Percentiles rank a stretch among this genome's conserved stretches.
Evolutionary conservation across 2,329 filamentous ascomycete genomes (phyloP).

Genomic region (Pseudogymnoascus sp.): DNA sequence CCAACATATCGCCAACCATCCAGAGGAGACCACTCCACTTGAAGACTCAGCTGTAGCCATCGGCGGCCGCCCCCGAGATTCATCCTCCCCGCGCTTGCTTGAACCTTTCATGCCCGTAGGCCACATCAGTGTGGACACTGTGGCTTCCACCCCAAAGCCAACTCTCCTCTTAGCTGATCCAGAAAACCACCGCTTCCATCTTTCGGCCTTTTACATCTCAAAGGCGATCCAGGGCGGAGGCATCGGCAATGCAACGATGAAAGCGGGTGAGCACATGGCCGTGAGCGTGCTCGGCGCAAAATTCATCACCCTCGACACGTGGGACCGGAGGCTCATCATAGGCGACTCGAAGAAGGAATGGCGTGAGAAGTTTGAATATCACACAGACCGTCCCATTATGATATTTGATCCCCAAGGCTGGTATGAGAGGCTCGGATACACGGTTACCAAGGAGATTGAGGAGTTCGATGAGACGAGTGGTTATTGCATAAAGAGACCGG

Average conservation of each 20-base stretch:
- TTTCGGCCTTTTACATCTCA: conserved; percentile 22
- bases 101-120: conserved; percentile 22
- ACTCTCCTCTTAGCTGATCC: conserved; percentile 11
- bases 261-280: conserved; percentile 20
- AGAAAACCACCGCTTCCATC: conserved; percentile 19
- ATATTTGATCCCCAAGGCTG: conserved; percentile 3
- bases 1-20: conserved; percentile 17
- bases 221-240: conserved; percentile 21
- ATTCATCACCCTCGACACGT: conserved; percentile 18
- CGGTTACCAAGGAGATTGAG: conserved; percentile 1
- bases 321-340: conserved; percentile 14
- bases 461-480: neutral
- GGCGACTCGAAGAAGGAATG: conserved; percentile 14
- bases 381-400: neutral
- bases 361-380: conserved; percentile 9
- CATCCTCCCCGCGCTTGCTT: conserved; percentile 6
- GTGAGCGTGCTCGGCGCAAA: conserved; percentile 21
- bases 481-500: neutral
- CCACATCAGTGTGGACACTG: conserved; percentile 21
- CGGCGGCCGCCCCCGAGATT: conserved; percentile 17
- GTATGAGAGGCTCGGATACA: conserved; percentile 6
- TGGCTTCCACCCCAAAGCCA: conserved; percentile 3
- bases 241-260: conserved; percentile 20
- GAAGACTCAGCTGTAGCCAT: conserved; percentile 19
- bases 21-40: conserved; percentile 17